A percentile compares a stretch with the other conserved stretches of the same genome.
These are phyloP conservation scores for Tolypocladium cylindrosporum DNA, from an alignment of 2,329 filamentous ascomycete species.

Conservation along the genomic window DNA sequence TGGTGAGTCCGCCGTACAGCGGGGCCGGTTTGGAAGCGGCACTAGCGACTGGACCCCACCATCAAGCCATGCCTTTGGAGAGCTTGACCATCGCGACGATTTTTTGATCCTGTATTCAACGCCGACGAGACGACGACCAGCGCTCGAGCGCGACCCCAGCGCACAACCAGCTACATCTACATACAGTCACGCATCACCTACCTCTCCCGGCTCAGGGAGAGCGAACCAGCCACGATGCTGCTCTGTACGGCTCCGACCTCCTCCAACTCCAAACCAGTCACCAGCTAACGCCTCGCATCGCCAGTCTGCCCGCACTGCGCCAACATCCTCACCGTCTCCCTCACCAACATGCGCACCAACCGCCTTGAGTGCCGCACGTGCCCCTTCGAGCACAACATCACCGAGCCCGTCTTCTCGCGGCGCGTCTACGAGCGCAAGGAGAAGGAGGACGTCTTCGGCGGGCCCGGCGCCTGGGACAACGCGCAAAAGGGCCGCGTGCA, in stretches of 20 bases:
- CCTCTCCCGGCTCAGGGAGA: not conserved
- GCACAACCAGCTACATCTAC: not conserved
- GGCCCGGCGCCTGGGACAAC: slow-evolving; percentile 81
- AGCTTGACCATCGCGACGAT: not conserved
- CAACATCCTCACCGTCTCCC: slow-evolving; percentile 70
- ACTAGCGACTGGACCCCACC: not conserved
- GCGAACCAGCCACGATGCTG: slow-evolving; percentile 39
- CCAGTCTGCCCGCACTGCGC: slow-evolving; percentile 74
- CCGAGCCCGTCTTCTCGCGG: slow-evolving; percentile 69
- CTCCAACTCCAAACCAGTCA: not conserved
- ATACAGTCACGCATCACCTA: no score
- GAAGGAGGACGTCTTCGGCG: slow-evolving; percentile 82
- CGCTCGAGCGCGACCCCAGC: not conserved
- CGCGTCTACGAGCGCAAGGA: slow-evolving; percentile 81
- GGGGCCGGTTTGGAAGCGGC: not conserved
- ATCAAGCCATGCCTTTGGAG: not conserved
- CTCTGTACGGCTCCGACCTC: slow-evolving; percentile 44
- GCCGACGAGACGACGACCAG: not conserved
- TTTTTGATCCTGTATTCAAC: not conserved
- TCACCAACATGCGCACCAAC: slow-evolving; percentile 51
- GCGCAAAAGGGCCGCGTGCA: slow-evolving; percentile 75
- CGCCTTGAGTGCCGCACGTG: slow-evolving; percentile 93
- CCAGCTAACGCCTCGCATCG: not conserved
- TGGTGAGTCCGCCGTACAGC: no score
- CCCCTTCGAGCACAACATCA: slow-evolving; percentile 81